Base-by-base conservation (phyloP, 2,329 filamentous ascomycete genomes). In the Exophiala xenobiotica region DNA sequence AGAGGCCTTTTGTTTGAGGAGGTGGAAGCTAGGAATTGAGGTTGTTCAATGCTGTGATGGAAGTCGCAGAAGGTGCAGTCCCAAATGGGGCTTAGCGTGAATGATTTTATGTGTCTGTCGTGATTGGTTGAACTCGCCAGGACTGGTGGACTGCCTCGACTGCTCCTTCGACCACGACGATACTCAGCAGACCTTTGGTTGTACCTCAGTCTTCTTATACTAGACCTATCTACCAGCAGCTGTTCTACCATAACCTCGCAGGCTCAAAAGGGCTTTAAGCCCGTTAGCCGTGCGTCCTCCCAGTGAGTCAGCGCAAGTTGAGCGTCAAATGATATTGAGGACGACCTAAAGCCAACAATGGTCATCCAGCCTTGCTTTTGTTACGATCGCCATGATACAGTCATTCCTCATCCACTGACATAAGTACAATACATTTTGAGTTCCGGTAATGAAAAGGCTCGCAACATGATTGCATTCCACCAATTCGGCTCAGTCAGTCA, bases 401-500 rank as follows among this genome's bases (percentile, higher is more conserved):
- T 43, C 40, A 43, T 26, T 16, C n/a, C 8, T 14, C 22, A 43
- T 26, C 14, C n/a, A n/a, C 8, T 11, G n/a, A n/a, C n/a, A n/a
- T n/a, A n/a, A n/a, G n/a, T n/a, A n/a, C n/a, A n/a, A n/a, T n/a
- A n/a, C n/a, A n/a, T n/a, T n/a, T n/a, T 3, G 14, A 46, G 43
- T 24, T 9, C 31, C 33, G 18, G 45, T 27, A 37, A 11, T 14
- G 16, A 18, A 45, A 27, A 11, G 42, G 42, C 16, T 2, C 7
- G 4, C n/a, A 38, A 26, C 24, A 26, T 3, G 39, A 27, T 18
- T 23, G 23, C 16, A 18, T 47, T 19, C 33, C n/a, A 14, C 31
- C 8, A 31, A 35, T 2, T 40, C 9, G 33, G 11, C 26, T 50
- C 51, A 58, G 23, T 49, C 56, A 35, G 43, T 56, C 56, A 58